These are phyloP conservation scores for Pezicula rhizophila DNA, from an alignment of 2,329 filamentous ascomycete genomes.

Conservation along the genomic window DNA sequence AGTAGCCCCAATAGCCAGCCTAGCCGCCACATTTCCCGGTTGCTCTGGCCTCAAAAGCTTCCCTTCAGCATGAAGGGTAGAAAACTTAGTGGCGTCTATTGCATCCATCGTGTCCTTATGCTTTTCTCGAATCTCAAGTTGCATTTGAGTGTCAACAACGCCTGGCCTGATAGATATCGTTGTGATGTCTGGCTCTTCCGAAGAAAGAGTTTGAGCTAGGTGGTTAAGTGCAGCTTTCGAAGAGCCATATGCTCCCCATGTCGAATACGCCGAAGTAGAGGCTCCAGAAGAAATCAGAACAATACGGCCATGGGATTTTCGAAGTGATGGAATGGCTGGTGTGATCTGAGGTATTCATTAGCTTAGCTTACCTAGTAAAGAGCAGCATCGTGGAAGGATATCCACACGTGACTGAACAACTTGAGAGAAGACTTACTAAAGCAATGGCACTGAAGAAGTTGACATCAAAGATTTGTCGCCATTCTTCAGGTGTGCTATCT, in stretches of 20 bases:
- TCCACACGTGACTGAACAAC: conserved; percentile 12
- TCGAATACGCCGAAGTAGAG: conserved; percentile 55
- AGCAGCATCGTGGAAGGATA: not conserved
- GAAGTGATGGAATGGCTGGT: conserved; percentile 63
- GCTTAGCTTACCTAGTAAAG: not conserved
- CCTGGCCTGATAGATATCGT: conserved; percentile 71
- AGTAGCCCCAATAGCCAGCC: conserved; percentile 60
- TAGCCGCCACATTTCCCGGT: conserved; percentile 81
- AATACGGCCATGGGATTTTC: conserved; percentile 63
- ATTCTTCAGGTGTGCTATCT: conserved; percentile 64
- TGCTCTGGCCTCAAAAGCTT: conserved; percentile 74
- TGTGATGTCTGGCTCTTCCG: conserved; percentile 72
- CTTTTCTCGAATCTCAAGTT: conserved; percentile 69
- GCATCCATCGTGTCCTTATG: conserved; percentile 56
- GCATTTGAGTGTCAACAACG: conserved; percentile 86
- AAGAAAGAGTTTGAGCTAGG: conserved; percentile 63
- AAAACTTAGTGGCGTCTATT: conserved; percentile 58
- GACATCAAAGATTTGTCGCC: conserved; percentile 70
- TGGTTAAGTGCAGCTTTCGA: conserved; percentile 82
- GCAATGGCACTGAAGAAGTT: conserved; percentile 83
- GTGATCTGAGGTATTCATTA: conserved; percentile 47
- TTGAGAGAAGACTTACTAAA: conserved; percentile 49
- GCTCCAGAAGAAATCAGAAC: conserved; percentile 79
- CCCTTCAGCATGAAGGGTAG: conserved; percentile 62
- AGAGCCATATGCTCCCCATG: conserved; percentile 77